Evolutionary conservation across 2,329 filamentous ascomycete species (phyloP).

Genomic region (Fusarium ambrosium): DNA sequence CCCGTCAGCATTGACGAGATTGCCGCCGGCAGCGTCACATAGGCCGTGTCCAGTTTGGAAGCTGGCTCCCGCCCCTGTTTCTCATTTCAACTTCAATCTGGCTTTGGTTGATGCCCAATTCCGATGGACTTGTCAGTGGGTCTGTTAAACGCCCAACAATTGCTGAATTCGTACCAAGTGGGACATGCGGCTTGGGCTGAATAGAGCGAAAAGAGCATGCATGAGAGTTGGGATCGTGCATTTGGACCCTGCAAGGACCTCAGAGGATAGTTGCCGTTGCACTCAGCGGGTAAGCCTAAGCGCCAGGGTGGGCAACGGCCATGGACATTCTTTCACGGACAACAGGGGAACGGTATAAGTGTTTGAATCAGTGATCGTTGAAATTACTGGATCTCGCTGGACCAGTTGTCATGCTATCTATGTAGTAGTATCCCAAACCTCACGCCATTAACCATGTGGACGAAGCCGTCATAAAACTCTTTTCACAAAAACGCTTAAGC

Average conservation of each 20-base stretch:
- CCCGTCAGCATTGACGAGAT: background rate
- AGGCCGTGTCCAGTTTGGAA: background rate
- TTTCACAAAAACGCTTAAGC: constrained; percentile 32
- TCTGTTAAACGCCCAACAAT: background rate
- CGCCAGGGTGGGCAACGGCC: background rate
- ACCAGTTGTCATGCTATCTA: constrained; percentile 33
- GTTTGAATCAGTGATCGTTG: constrained; percentile 12
- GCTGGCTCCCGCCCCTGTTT: background rate
- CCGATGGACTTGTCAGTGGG: background rate
- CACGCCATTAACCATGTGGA: constrained; percentile 27
- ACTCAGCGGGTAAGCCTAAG: background rate
- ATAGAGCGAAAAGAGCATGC: background rate
- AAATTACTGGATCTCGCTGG: constrained; percentile 21
- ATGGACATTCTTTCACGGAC: background rate
- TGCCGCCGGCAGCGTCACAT: background rate
- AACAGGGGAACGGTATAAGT: background rate
- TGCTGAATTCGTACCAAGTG: background rate
- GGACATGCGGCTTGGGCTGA: background rate
- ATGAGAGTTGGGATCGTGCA: background rate
- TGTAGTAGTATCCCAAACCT: constrained; percentile 26
- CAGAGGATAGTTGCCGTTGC: background rate
- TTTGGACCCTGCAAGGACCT: background rate
- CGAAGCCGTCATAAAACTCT: constrained; percentile 16
- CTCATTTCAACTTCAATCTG: background rate
- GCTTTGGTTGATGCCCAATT: background rate